A percentile compares a stretch with the other conserved stretches of the same genome.
Evolutionary conservation across 2,329 filamentous ascomycete species (phyloP).

Genomic region (Orbilia javanica): DNA sequence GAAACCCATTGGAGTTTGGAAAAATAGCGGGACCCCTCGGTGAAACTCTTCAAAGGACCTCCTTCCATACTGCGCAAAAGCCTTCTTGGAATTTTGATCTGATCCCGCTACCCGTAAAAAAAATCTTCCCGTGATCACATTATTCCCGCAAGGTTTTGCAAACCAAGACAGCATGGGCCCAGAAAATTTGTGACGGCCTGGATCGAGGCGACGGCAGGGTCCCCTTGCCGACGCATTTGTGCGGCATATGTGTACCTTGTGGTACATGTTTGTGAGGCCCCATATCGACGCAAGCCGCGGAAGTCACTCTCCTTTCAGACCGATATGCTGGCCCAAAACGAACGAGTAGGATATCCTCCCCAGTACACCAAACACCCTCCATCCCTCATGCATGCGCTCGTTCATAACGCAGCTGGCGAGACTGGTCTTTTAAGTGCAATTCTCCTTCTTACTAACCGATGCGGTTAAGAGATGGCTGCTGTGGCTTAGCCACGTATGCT

Average conservation of each 20-base stretch:
- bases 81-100: background rate
- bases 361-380: background rate
- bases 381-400: conserved; percentile 3
- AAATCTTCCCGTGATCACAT: conserved; percentile 23
- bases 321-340: conserved; percentile 6
- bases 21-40: background rate
- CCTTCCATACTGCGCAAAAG: background rate
- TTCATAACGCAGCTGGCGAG: conserved; percentile 22
- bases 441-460: conserved; percentile 10
- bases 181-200: background rate
- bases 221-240: conserved; percentile 45
- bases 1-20: conserved; percentile 4
- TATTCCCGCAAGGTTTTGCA: conserved; percentile 14
- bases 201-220: background rate
- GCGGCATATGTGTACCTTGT: conserved; percentile 50
- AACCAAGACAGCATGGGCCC: background rate
- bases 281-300: conserved; percentile 27
- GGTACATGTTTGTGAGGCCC: conserved; percentile 52
- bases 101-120: background rate
- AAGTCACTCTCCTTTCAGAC: conserved; percentile 26
- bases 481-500: conserved; percentile 42
- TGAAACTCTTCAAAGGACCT: conserved; percentile 22
- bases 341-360: conserved; percentile 2
- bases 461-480: background rate
- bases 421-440: conserved; percentile 23